phyloP scores from a whole-genome alignment of 2,329 filamentous ascomycete species.

The Zymoseptoria tritici region DNA sequence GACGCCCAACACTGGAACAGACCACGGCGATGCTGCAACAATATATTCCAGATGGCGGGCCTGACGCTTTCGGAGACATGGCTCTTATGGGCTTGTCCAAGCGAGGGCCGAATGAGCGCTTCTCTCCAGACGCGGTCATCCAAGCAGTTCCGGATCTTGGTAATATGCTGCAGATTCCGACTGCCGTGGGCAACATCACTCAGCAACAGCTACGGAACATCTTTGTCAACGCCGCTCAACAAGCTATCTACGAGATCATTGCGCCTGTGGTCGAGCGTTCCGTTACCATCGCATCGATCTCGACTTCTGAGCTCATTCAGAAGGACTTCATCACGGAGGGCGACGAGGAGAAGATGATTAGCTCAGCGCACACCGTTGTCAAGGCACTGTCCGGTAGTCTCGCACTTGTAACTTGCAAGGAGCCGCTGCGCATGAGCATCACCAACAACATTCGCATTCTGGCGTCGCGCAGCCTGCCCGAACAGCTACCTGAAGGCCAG shows the following conservation, averaged over 20 bases:
- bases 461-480: slow-evolving; percentile 52
- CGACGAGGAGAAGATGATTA: slow-evolving; percentile 78
- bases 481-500: slow-evolving; percentile 82
- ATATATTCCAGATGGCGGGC: slow-evolving; percentile 40
- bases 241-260: slow-evolving; percentile 92
- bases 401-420: slow-evolving; percentile 95
- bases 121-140: slow-evolving; percentile 70
- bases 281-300: slow-evolving; percentile 95
- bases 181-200: slow-evolving; percentile 65
- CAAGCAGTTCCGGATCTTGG: slow-evolving; percentile 78
- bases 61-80: slow-evolving; percentile 76
- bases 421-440: slow-evolving; percentile 91
- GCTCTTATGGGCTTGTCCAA: slow-evolving; percentile 60
- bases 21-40: slow-evolving; percentile 27
- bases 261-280: slow-evolving; percentile 95
- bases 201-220: slow-evolving; percentile 61
- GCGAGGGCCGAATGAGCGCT: slow-evolving; percentile 57
- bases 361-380: slow-evolving; percentile 86
- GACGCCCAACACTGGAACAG: slow-evolving; percentile 46
- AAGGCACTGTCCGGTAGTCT: slow-evolving; percentile 90
- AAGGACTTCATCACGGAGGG: slow-evolving; percentile 95
- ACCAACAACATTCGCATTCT: slow-evolving; percentile 94
- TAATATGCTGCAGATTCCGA: slow-evolving; percentile 70
- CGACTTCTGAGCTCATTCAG: slow-evolving; percentile 86
- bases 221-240: slow-evolving; percentile 76